These are phyloP conservation scores for Penicillium sp. DNA, from an alignment of 2,329 filamentous ascomycete genomes.

Conservation along the genomic window DNA sequence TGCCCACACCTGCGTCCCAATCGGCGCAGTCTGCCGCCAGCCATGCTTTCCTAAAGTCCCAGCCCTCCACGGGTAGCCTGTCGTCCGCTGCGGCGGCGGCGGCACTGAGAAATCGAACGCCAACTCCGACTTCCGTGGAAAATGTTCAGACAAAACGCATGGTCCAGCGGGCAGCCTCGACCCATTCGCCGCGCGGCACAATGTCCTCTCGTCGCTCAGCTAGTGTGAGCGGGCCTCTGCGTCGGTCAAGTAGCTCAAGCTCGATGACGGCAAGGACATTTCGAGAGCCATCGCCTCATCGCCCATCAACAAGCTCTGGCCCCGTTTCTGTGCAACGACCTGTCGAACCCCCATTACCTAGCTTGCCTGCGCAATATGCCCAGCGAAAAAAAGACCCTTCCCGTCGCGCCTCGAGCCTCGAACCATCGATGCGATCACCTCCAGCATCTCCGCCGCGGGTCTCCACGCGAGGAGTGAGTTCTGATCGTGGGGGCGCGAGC, in stretches of 20 bases:
- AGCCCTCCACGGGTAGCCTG: slow-evolving; percentile 64
- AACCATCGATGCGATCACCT: slow-evolving; percentile 48
- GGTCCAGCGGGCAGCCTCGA: slow-evolving; percentile 68
- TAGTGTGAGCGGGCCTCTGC: slow-evolving; percentile 48
- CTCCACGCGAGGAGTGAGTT: slow-evolving; percentile 39
- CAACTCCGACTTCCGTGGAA: slow-evolving; percentile 75
- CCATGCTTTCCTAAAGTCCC: slow-evolving; percentile 73
- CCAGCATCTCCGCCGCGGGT: slow-evolving; percentile 44
- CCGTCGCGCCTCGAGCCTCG: slow-evolving; percentile 53
- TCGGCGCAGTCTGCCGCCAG: slow-evolving; percentile 78
- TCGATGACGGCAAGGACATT: slow-evolving; percentile 92
- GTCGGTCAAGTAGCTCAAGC: slow-evolving; percentile 67
- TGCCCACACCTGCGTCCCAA: slow-evolving; percentile 65
- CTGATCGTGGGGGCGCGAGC: slow-evolving; percentile 34
- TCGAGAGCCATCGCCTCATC: slow-evolving; percentile 67
- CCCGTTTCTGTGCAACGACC: slow-evolving; percentile 35
- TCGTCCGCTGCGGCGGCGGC: slow-evolving; percentile 85
- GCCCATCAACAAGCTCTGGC: slow-evolving; percentile 45
- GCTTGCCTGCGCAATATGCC: slow-evolving; percentile 59
- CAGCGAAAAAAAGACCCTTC: slow-evolving; percentile 33
- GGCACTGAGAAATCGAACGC: slow-evolving; percentile 75
- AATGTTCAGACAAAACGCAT: slow-evolving; percentile 88
- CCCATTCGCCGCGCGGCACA: slow-evolving; percentile 64
- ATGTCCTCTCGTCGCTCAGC: slow-evolving; percentile 42
- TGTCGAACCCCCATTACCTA: slow-evolving; percentile 70